Conservation (phyloP, 352 stramenopile genomes). For the Thalassiosira pacifica region DNA sequence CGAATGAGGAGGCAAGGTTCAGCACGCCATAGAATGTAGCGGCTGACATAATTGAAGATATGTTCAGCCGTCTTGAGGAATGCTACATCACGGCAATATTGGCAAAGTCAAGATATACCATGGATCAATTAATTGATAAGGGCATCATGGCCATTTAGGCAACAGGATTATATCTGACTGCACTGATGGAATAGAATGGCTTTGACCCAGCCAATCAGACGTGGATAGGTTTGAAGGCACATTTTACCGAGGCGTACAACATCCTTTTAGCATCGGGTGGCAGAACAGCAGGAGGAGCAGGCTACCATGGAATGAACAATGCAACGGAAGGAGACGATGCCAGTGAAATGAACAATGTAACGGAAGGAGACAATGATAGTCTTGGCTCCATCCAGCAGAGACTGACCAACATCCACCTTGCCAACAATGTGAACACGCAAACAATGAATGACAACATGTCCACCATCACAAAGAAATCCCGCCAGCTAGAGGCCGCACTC, state of each 20-base stretch:
- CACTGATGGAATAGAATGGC: slow-evolving; percentile 27
- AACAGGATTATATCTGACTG: slow-evolving; percentile 19
- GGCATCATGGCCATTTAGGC: slow-evolving; percentile 24
- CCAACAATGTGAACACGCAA: no score
- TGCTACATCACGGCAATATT: slow-evolving; percentile 30
- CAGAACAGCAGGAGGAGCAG: neutral
- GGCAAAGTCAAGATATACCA: slow-evolving; percentile 16
- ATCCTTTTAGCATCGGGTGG: neutral
- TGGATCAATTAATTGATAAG: slow-evolving; percentile 51
- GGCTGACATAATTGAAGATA: slow-evolving; percentile 37
- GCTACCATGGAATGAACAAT: slow-evolving; percentile 13
- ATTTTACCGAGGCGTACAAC: slow-evolving; percentile 35
- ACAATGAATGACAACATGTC: no score
- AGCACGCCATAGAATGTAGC: slow-evolving; percentile 36
- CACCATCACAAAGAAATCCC: no score
- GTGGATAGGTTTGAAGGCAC: slow-evolving; percentile 25
- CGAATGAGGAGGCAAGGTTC: no score
- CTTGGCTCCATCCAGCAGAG: no score
- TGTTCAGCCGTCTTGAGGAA: slow-evolving; percentile 46
- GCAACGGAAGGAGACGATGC: slow-evolving; percentile 27
- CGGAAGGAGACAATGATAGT: no score
- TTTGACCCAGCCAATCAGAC: slow-evolving; percentile 16
- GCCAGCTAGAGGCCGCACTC: no score
- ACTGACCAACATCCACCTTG: no score
- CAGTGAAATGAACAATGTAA: neutral